Evolutionary conservation across 345 rosid genomes (phyloP).

Genomic region (Mallotus nudiflorus): DNA sequence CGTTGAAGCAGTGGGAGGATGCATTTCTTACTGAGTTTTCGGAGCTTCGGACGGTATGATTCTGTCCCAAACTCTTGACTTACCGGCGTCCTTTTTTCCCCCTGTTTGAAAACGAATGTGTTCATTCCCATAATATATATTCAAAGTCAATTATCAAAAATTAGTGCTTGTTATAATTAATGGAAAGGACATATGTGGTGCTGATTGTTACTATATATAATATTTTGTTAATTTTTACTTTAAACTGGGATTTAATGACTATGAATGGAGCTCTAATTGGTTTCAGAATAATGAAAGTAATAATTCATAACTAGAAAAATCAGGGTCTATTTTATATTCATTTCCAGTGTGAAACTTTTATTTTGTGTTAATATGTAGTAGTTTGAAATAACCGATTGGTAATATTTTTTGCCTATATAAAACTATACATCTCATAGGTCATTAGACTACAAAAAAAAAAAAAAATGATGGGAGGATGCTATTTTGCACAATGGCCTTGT

Average conservation of each 20-base stretch:
- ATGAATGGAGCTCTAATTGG: no score
- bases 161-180: background rate
- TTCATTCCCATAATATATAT: background rate
- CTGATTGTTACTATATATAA: no score
- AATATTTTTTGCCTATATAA: no score
- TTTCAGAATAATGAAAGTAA: no score
- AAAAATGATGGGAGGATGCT: no score
- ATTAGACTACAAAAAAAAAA: no score
- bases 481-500: background rate
- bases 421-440: no score
- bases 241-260: no score
- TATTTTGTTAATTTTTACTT: background rate
- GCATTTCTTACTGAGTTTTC: slow-evolving; percentile 77
- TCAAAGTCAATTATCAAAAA: background rate
- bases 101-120: background rate
- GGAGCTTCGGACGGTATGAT: slow-evolving; percentile 61
- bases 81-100: background rate
- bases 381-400: no score
- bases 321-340: no score
- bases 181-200: background rate
- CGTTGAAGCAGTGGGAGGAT: slow-evolving; percentile 80
- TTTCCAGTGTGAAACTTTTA: background rate
- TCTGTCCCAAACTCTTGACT: background rate
- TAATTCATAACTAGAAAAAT: no score
- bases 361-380: background rate